phyloP scores from a whole-genome alignment of 345 rosid genomes.

The Carallia brachiata region DNA sequence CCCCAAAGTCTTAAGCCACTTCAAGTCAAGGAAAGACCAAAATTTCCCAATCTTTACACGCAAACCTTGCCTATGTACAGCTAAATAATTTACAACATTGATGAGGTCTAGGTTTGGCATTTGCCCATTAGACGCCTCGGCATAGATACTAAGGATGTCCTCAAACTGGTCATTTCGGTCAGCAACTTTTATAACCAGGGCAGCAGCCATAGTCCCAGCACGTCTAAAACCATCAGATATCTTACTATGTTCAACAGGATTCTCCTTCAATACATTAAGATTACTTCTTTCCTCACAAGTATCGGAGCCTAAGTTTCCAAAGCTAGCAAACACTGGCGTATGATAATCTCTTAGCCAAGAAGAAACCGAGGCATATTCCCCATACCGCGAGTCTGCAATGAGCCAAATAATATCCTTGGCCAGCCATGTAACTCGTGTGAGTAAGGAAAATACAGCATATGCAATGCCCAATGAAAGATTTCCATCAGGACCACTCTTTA shows the following conservation, averaged over 20 bases:
- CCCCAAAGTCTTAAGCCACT: conserved; percentile 58
- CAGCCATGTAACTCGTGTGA: conserved; percentile 79
- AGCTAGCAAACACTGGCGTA: conserved; percentile 51
- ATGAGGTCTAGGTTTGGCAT: conserved; percentile 97
- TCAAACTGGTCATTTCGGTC: conserved; percentile 45
- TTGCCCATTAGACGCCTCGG: conserved; percentile 98
- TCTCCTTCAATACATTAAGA: conserved; percentile 21
- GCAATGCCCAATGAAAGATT: conserved; percentile 63
- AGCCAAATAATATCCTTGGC: conserved; percentile 93
- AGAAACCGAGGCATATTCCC: conserved; percentile 76
- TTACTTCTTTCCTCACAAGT: conserved; percentile 24
- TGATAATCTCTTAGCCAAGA: conserved; percentile 92
- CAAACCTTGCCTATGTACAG: conserved; percentile 86
- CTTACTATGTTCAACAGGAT: conserved; percentile 21
- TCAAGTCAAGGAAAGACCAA: conserved; percentile 51
- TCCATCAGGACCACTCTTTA: conserved; percentile 45
- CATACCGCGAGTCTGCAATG: conserved; percentile 77
- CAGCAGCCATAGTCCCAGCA: conserved; percentile 91
- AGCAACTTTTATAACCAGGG: conserved; percentile 77
- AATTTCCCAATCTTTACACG: conserved; percentile 68
- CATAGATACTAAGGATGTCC: conserved; percentile 66
- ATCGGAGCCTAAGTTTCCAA: conserved; percentile 27
- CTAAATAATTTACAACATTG: conserved; percentile 84
- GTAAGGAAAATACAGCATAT: conserved; percentile 75
- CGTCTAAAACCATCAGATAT: conserved; percentile 51